Evolutionary conservation across 805 yeast genomes (phyloP).

Genomic region (baker's yeast (Saccharomyces cerevisiae)): DNA sequence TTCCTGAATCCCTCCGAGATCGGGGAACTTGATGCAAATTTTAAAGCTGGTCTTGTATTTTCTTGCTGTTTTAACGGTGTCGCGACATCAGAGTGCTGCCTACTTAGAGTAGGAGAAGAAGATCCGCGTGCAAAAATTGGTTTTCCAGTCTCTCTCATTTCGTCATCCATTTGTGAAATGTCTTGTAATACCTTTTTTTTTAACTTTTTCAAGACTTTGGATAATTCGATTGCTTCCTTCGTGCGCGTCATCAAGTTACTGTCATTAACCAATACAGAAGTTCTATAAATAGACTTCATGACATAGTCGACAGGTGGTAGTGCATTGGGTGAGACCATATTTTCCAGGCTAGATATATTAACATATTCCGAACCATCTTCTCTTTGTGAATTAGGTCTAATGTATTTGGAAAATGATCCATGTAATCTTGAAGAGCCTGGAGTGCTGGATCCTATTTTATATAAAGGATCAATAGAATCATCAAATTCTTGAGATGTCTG

Average conservation of each 20-base stretch:
- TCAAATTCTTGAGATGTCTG: constrained; percentile 15
- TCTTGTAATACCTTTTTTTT: constrained; percentile 9
- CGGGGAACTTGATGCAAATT: constrained; percentile 2
- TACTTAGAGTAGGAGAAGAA: not conserved
- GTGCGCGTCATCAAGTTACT: constrained; percentile 45
- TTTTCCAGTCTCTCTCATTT: constrained; percentile 1
- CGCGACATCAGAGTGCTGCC: not conserved
- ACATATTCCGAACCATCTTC: constrained; percentile 7
- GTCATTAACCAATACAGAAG: constrained; percentile 55
- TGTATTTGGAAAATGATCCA: constrained; percentile 1
- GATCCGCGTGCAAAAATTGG: not conserved
- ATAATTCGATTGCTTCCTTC: constrained; percentile 27
- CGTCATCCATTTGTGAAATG: constrained; percentile 4
- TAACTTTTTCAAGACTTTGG: constrained; percentile 16
- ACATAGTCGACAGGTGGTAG: constrained; percentile 49
- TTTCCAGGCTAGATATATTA: constrained; percentile 43
- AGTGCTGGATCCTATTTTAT: constrained; percentile 6
- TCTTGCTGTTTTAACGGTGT: not conserved
- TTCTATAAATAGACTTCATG: constrained; percentile 53
- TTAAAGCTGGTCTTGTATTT: constrained; percentile 1
- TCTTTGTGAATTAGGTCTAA: not conserved
- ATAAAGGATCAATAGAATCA: constrained; percentile 28
- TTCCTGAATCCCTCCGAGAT: constrained; percentile 6
- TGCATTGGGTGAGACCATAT: constrained; percentile 46
- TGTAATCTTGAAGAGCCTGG: constrained; percentile 1